A percentile compares a stretch with the other conserved stretches of the same genome.
phyloP scores from a whole-genome alignment of 2,329 filamentous ascomycete species.

The Emergomyces orientalis region DNA sequence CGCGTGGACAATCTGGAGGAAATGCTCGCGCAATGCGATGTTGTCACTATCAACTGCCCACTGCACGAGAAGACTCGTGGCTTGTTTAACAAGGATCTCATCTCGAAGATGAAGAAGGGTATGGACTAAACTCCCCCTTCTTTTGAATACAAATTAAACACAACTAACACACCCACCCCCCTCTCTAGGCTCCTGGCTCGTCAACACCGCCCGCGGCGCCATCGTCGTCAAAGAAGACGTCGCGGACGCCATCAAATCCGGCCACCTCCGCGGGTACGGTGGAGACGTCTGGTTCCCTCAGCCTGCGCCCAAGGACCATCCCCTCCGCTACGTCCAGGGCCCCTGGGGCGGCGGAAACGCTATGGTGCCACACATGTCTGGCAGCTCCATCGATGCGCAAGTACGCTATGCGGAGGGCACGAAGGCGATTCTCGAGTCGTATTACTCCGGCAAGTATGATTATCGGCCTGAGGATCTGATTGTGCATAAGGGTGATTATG shows the following conservation, averaged over 20 bases:
- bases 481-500: constrained; percentile 80
- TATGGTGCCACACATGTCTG: constrained; percentile 98
- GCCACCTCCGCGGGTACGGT: constrained; percentile 53
- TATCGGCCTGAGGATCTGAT: constrained; percentile 89
- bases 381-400: constrained; percentile 97
- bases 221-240: constrained; percentile 99
- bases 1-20: constrained; percentile 85
- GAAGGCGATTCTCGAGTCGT: constrained; percentile 84
- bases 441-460: constrained; percentile 78
- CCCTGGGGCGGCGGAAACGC: constrained; percentile 95
- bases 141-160: too few relatives aligned
- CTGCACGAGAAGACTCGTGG: constrained; percentile 96
- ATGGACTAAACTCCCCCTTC: constrained; percentile 29
- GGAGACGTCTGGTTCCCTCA: constrained; percentile 79
- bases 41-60: constrained; percentile 99
- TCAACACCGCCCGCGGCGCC: constrained; percentile 97
- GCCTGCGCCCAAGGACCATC: constrained; percentile 87
- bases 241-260: constrained; percentile 80
- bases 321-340: constrained; percentile 85
- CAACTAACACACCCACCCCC: constrained; percentile 3
- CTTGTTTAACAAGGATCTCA: constrained; percentile 97
- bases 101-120: constrained; percentile 98
- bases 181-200: constrained; percentile 69
- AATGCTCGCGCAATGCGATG: constrained; percentile 85
- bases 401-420: constrained; percentile 78